Base-by-base conservation (phyloP, 1,139 yeast species). In the Blastobotrys ciferrii region DNA sequence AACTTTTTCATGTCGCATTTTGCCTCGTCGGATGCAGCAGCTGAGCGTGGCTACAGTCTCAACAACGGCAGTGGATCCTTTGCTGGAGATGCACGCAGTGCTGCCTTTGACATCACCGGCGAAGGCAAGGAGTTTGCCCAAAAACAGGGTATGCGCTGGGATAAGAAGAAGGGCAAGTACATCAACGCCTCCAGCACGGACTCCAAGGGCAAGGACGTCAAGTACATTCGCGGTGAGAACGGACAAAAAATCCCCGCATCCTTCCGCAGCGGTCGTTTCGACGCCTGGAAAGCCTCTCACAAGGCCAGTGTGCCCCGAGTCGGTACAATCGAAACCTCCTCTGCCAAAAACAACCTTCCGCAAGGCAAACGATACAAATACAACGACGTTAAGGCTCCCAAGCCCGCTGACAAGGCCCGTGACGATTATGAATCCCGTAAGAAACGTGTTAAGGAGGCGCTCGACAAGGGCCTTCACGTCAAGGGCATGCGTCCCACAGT, bases 181-280 rank as follows among this genome's bases (percentile, higher is more conserved):
- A 78, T 91, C 63, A 88, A 89, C 64, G 76, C 87, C 15, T 82
- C 80, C 59, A 87, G 94, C 51, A 78, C 87, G 62, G 81, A 84
- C 66, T 60, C 61, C 39, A 49, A 57, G 47, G 56, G 62, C 45
- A 52, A 59, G 48, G 45, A 58, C 18, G 60, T 59, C 43, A 91
- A 87, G 70, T 92, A 77, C 67, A 92, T 94, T 60, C 84, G 89
- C 56, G 95, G 98, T 56, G 99, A 94, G 66, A 84, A 88, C 66
- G 99, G 99, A 6, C 91, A 87, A 61, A 81, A 80, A 66, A 82
- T 94, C 49, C 97, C 98, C 3, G 98, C 98, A 1, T 77, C 95
- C 17, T 89, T 84, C 70, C 77, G 87, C 62, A 84, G 95, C 3
- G 99, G 99, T 48, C 82, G 89, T 59, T 92, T 80, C 63, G 97